Evolutionary conservation across 2,329 filamentous ascomycete species (phyloP), one percentile per base, ranked within the genome.

Genomic region (Geosmithia morbida): DNA sequence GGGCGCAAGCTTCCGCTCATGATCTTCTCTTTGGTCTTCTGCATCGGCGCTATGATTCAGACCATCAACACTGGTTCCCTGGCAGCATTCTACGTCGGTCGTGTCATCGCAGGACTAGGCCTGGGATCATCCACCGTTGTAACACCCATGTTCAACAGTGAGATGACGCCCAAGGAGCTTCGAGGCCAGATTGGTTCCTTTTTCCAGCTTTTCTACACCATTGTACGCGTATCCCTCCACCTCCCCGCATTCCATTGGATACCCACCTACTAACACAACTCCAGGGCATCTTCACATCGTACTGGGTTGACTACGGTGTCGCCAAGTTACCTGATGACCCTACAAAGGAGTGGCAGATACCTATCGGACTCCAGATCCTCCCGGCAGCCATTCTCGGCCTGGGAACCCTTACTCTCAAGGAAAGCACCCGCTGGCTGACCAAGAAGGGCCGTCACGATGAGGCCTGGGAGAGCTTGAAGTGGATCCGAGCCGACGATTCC

Each of bases 281-380:
- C 33, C 17, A 51, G 49, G 48, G 49, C 17, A 51, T 51, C 33
- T 50, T 50, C 19, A 48, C 51, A 2, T 51, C 48, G 11, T 52
- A 50, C 45, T 51, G 49, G 51, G 43, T 50, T 18, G 48, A 51
- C 30, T 52, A 52, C 33, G 49, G 46, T 1, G 50, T 48, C 3
- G 46, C 45, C 3, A 45, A 42, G 43, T 41, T 49, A 19, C 30
- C 47, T 10, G 17, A 45, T 22, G 43, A 46, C 5, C 45, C 44
- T 2, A 48, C 67, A 0, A 57, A 57, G 2, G 72, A 77, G 57
- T 78, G 73, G 75, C 73, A 75, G 56, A 66, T 77, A 26, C 74
- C 73, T 1, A 66, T 78, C 47, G 72, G 69, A 0, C 59, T 77
- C 3, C 72, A 75, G 52, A 60, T 75, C 7, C 56, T 69, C 0